Evolutionary conservation across 2,329 filamentous ascomycete genomes (phyloP).

Genomic region (Phoma sp.): DNA sequence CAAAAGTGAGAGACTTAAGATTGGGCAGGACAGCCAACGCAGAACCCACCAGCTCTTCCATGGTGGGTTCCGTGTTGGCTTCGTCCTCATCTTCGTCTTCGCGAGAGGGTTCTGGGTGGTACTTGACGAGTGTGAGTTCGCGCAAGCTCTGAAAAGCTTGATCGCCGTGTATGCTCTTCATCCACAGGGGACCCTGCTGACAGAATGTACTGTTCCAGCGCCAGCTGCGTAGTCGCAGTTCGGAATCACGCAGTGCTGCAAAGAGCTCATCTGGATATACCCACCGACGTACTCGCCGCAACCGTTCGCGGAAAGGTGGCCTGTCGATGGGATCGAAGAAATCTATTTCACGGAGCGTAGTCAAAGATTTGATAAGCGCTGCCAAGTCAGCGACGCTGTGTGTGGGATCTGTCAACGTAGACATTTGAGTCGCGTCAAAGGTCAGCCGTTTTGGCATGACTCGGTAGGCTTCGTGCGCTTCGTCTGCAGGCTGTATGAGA

Average conservation of each 20-base stretch:
- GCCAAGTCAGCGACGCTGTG: slow-evolving; percentile 63
- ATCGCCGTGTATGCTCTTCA: slow-evolving; percentile 55
- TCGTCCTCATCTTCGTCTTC: slow-evolving; percentile 23
- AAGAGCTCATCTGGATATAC: slow-evolving; percentile 72
- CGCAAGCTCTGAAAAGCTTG: slow-evolving; percentile 46
- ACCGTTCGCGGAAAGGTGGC: slow-evolving; percentile 68
- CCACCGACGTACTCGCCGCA: slow-evolving; percentile 64
- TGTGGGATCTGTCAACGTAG: slow-evolving; percentile 61
- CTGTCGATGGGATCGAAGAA: slow-evolving; percentile 74
- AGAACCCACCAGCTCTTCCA: slow-evolving; percentile 54
- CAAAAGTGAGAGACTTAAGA: slow-evolving; percentile 72
- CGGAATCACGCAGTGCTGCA: slow-evolving; percentile 61
- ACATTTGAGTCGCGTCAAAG: slow-evolving; percentile 68
- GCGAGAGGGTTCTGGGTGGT: slow-evolving; percentile 29
- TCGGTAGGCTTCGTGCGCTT: slow-evolving; percentile 63
- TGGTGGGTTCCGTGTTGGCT: slow-evolving; percentile 28
- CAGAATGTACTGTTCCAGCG: slow-evolving; percentile 63
- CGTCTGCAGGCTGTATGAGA: slow-evolving; percentile 58
- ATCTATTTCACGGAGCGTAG: slow-evolving; percentile 72
- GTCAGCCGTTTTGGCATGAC: slow-evolving; percentile 73
- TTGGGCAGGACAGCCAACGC: slow-evolving; percentile 65
- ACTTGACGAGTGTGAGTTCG: slow-evolving; percentile 46
- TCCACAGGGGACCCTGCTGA: slow-evolving; percentile 38
- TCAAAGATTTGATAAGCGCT: slow-evolving; percentile 67
- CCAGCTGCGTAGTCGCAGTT: slow-evolving; percentile 58